Percentiles rank a stretch among this genome's conserved stretches.
Evolutionary conservation across 2,329 filamentous ascomycete species (phyloP).

Genomic region (Fusarium ambrosium): DNA sequence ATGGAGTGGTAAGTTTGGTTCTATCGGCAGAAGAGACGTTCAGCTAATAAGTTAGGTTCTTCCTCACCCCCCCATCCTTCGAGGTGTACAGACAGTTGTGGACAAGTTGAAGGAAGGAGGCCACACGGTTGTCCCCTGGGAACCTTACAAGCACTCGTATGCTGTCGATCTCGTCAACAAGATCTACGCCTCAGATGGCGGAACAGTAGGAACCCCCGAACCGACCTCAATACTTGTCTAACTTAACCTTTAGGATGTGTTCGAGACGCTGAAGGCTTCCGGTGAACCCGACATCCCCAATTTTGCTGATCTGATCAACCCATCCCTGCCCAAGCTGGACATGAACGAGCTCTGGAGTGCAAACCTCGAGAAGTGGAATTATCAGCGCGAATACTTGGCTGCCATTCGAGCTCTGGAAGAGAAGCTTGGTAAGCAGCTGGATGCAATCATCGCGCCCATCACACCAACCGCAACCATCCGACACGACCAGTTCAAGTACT

Average conservation of each 20-base stretch:
- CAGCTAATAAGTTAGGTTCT: conserved; percentile 44
- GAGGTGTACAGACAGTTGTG: conserved; percentile 48
- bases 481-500: conserved; percentile 55
- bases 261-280: conserved; percentile 44
- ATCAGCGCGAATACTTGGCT: conserved; percentile 51
- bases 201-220: conserved; percentile 37
- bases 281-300: conserved; percentile 56
- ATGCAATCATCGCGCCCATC: conserved; percentile 57
- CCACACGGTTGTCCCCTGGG: conserved; percentile 50
- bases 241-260: conserved; percentile 44
- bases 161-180: conserved; percentile 44
- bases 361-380: conserved; percentile 52
- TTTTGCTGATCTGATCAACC: conserved; percentile 38
- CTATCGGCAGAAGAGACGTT: accelerated
- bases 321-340: conserved; percentile 38
- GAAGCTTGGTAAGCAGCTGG: conserved; percentile 43
- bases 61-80: conserved; percentile 54
- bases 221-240: not conserved
- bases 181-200: conserved; percentile 49
- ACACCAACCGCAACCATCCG: conserved; percentile 57
- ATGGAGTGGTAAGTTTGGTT: conserved; percentile 7
- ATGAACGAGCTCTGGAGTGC: conserved; percentile 44
- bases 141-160: conserved; percentile 48
- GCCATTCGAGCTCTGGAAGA: conserved; percentile 34
- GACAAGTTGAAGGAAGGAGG: conserved; percentile 45